phyloP scores from a whole-genome alignment of 1,284 basidiomycete species.

The Butyriboletus appendiculatus region DNA sequence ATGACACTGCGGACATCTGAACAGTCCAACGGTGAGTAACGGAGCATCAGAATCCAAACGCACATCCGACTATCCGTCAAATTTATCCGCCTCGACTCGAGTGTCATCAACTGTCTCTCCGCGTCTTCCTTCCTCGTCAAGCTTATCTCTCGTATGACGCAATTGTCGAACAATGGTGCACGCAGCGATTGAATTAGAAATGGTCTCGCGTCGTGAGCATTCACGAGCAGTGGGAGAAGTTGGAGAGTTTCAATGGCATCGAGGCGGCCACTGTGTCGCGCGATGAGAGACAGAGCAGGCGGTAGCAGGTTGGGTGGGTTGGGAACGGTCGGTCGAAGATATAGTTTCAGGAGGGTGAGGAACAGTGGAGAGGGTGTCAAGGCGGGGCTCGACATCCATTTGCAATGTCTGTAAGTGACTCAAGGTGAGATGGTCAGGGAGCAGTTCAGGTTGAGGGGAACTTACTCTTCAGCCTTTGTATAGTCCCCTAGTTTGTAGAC shows the following conservation, averaged over 20 bases:
- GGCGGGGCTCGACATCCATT: constrained; percentile 66
- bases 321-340: constrained; percentile 70
- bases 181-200: constrained; percentile 81
- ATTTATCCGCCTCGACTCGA: constrained; percentile 85
- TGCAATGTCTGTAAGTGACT: constrained; percentile 73
- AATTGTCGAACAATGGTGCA: constrained; percentile 64
- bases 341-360: constrained; percentile 84
- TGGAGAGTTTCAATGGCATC: constrained; percentile 81
- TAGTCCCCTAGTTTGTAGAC: constrained; percentile 86
- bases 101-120: constrained; percentile 66
- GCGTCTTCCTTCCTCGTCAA: constrained; percentile 75
- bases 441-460: neutral
- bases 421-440: constrained; percentile 1
- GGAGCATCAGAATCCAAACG: constrained; percentile 27
- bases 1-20: constrained; percentile 92
- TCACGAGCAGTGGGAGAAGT: constrained; percentile 86
- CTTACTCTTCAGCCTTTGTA: constrained; percentile 84
- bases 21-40: neutral
- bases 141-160: constrained; percentile 66
- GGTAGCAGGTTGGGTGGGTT: constrained; percentile 56
- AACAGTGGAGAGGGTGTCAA: constrained; percentile 70
- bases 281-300: constrained; percentile 81
- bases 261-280: constrained; percentile 79
- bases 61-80: constrained; percentile 91
- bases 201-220: constrained; percentile 72